phyloP scores from a whole-genome alignment of 257 asterid genomes.

The Agastache rugosa region DNA sequence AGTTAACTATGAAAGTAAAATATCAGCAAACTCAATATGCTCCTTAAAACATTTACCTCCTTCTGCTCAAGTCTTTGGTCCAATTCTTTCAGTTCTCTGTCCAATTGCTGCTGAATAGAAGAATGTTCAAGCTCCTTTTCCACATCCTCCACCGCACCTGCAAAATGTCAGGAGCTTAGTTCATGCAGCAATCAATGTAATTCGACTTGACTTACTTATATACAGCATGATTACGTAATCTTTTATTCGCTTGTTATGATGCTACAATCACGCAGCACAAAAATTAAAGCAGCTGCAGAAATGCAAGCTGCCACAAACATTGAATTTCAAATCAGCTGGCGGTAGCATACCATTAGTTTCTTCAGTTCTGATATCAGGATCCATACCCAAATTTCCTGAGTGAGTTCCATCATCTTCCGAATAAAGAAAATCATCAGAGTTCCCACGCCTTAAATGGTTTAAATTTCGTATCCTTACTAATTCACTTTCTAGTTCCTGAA shows the following conservation, averaged over 20 bases:
- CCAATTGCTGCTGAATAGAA: slow-evolving; percentile 89
- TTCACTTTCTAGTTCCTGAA: slow-evolving; percentile 85
- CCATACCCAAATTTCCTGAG: slow-evolving; percentile 48
- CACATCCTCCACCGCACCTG: slow-evolving; percentile 77
- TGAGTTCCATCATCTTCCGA: slow-evolving; percentile 59
- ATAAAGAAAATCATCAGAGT: slow-evolving; percentile 50
- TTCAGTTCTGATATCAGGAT: slow-evolving; percentile 53
- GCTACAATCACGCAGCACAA: slow-evolving; percentile 13
- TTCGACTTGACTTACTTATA: slow-evolving; percentile 2
- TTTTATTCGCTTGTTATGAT: neutral
- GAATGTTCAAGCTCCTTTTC: slow-evolving; percentile 89
- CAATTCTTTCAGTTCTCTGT: slow-evolving; percentile 85
- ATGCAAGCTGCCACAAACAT: slow-evolving; percentile 15
- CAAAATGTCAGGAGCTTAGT: slow-evolving; percentile 30
- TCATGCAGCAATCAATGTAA: slow-evolving; percentile 22
- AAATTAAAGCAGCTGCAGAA: neutral
- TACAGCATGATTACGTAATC: slow-evolving; percentile 11
- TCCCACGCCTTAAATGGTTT: slow-evolving; percentile 47
- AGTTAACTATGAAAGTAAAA: neutral
- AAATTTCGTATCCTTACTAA: slow-evolving; percentile 52
- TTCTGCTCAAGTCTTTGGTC: slow-evolving; percentile 88
- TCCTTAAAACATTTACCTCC: slow-evolving; percentile 64
- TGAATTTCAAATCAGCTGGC: neutral
- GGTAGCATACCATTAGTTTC: slow-evolving; percentile 64
- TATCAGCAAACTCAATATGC: neutral